These are phyloP conservation scores for Pythium chondricola DNA, from an alignment of 352 stramenopile genomes.

Conservation along the genomic window DNA sequence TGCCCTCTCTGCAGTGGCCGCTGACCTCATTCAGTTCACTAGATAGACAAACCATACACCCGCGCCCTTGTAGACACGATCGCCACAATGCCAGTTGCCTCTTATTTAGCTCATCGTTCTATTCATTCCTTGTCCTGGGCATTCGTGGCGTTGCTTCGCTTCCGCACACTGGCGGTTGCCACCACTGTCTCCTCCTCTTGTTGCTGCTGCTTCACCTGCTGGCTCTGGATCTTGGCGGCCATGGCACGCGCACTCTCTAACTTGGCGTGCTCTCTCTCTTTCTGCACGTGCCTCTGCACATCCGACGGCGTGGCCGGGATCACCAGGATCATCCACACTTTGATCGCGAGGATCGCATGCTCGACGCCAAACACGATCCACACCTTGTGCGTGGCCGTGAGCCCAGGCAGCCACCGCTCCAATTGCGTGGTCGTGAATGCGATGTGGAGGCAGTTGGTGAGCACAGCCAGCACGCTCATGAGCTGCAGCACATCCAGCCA, in stretches of 20 bases:
- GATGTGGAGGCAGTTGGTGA: conserved; percentile 95
- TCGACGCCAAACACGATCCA: conserved; percentile 78
- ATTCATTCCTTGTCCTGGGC: too few relatives aligned
- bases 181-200: background rate
- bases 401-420: conserved; percentile 33
- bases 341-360: conserved; percentile 54
- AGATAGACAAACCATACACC: background rate
- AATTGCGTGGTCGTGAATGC: conserved; percentile 75
- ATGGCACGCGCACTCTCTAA: conserved; percentile 62
- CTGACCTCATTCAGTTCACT: conserved; percentile 15
- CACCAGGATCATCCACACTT: conserved; percentile 57
- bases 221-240: conserved; percentile 28
- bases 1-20: conserved; percentile 67
- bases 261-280: conserved; percentile 61
- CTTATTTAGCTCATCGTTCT: too few relatives aligned
- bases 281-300: conserved; percentile 38
- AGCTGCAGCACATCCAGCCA: conserved; percentile 91
- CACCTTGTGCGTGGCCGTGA: conserved; percentile 45
- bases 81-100: conserved; percentile 1
- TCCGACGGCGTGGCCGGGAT: conserved; percentile 50
- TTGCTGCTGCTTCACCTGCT: conserved; percentile 6
- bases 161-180: background rate
- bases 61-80: background rate
- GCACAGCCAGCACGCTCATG: conserved; percentile 92
- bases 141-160: background rate